Percentiles rank a stretch among this genome's conserved stretches.
Evolutionary conservation across 441 rosid genomes (phyloP).

Genomic region (Viola pubescens): DNA sequence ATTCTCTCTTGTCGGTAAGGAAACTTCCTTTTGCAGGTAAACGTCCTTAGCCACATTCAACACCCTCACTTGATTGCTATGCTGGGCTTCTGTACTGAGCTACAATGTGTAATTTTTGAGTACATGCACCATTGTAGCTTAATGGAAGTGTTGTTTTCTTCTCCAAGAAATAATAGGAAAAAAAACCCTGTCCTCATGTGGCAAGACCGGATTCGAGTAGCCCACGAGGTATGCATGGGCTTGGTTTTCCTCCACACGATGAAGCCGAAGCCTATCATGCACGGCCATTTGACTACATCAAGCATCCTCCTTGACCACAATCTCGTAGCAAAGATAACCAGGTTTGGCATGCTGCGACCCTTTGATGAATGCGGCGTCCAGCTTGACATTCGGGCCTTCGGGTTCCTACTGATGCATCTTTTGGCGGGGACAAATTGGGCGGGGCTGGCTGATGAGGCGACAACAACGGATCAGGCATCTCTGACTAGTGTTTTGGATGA

Average conservation of each 20-base stretch:
- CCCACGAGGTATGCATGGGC: slow-evolving; percentile 50
- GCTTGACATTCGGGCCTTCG: slow-evolving; percentile 52
- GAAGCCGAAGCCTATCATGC: slow-evolving; percentile 46
- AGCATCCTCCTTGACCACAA: slow-evolving; percentile 66
- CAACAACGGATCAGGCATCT: slow-evolving; percentile 26
- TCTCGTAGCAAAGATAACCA: slow-evolving; percentile 47
- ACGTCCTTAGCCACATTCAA: slow-evolving; percentile 35
- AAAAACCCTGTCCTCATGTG: slow-evolving; percentile 33
- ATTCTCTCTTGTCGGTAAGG: neutral
- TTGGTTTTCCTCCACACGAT: slow-evolving; percentile 54
- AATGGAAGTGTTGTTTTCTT: slow-evolving; percentile 37
- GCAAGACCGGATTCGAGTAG: slow-evolving; percentile 59
- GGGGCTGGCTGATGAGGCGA: slow-evolving; percentile 37
- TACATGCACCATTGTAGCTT: slow-evolving; percentile 70
- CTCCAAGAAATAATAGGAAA: slow-evolving; percentile 28
- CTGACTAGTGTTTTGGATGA: slow-evolving; percentile 38
- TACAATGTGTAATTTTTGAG: slow-evolving; percentile 50
- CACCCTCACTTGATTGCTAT: slow-evolving; percentile 66
- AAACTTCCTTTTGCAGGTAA: slow-evolving; percentile 29
- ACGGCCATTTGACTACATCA: slow-evolving; percentile 44
- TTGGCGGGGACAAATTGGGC: slow-evolving; percentile 53
- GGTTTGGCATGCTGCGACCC: slow-evolving; percentile 25
- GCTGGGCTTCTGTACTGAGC: slow-evolving; percentile 54
- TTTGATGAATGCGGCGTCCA: slow-evolving; percentile 20
- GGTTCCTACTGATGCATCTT: slow-evolving; percentile 47